Evolutionary conservation across 1,284 basidiomycete species (phyloP).

Genomic region (Ceratorhiza oryzae-sativae): DNA sequence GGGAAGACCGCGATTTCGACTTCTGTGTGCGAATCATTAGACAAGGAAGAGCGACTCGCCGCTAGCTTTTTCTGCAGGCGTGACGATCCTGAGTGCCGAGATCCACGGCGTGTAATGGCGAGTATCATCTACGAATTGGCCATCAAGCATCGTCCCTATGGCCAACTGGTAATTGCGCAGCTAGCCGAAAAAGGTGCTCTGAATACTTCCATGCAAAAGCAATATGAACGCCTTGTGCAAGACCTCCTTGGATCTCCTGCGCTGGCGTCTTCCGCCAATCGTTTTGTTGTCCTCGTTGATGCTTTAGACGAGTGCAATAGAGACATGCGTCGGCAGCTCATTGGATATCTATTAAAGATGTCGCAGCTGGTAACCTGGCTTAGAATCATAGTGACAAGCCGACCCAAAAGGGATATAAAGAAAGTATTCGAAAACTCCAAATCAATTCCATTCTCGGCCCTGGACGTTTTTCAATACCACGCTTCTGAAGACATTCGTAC

Average conservation of each 20-base stretch:
- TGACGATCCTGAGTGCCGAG: neutral
- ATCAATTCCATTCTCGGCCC: neutral
- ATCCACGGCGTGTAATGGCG: neutral
- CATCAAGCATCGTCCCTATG: neutral
- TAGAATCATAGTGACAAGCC: constrained; percentile 18
- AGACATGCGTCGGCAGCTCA: neutral
- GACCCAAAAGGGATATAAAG: constrained; percentile 5
- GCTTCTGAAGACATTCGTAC: constrained; percentile 7
- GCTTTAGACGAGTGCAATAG: constrained; percentile 36
- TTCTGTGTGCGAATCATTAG: neutral
- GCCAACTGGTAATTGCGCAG: neutral
- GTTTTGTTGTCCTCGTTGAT: constrained; percentile 17
- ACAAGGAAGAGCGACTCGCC: neutral
- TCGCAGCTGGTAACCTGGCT: constrained; percentile 19
- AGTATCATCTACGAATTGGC: neutral
- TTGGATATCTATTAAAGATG: neutral
- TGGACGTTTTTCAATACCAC: neutral
- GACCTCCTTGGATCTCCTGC: neutral
- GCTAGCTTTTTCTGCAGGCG: constrained; percentile 34
- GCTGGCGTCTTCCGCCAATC: neutral
- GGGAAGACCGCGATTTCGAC: constrained; percentile 25
- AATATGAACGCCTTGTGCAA: neutral
- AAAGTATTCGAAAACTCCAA: neutral
- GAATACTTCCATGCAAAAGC: neutral
- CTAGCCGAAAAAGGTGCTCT: neutral